phyloP scores from a whole-genome alignment of 768 basidiomycete species.

The Serpula lacrymans region DNA sequence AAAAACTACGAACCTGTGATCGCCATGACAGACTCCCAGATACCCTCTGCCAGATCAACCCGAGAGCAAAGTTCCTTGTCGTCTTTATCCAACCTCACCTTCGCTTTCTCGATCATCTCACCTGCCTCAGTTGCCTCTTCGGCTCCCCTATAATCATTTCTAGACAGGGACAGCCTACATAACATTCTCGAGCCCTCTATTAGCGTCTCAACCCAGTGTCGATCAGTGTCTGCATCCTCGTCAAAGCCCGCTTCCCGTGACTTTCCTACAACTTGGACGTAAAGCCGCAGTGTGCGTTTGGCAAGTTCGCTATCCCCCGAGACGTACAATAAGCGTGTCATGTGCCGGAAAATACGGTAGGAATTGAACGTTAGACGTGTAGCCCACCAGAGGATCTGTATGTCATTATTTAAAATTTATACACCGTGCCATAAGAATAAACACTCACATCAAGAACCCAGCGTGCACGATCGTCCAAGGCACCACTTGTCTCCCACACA shows the following conservation, averaged over 20 bases:
- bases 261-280: constrained; percentile 82
- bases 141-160: constrained; percentile 38
- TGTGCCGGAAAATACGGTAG: constrained; percentile 78
- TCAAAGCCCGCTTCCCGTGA: constrained; percentile 54
- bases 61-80: constrained; percentile 55
- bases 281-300: constrained; percentile 73
- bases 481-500: constrained; percentile 76
- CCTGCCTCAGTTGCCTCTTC: constrained; percentile 65
- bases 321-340: constrained; percentile 69
- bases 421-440: neutral
- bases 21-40: constrained; percentile 69
- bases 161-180: constrained; percentile 45
- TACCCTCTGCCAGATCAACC: constrained; percentile 66
- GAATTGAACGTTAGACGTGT: constrained; percentile 94
- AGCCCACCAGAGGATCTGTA: constrained; percentile 88
- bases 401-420: neutral
- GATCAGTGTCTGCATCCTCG: constrained; percentile 59
- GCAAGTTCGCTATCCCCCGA: constrained; percentile 61
- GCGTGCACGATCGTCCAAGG: constrained; percentile 56
- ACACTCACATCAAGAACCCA: constrained; percentile 79
- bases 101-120: constrained; percentile 56
- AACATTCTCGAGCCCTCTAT: constrained; percentile 78
- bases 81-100: constrained; percentile 44
- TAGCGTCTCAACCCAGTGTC: constrained; percentile 72
- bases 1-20: constrained; percentile 49